These are phyloP conservation scores for Gaultheria prostrata DNA, from an alignment of 148 eudicot genomes.

Conservation along the genomic window DNA sequence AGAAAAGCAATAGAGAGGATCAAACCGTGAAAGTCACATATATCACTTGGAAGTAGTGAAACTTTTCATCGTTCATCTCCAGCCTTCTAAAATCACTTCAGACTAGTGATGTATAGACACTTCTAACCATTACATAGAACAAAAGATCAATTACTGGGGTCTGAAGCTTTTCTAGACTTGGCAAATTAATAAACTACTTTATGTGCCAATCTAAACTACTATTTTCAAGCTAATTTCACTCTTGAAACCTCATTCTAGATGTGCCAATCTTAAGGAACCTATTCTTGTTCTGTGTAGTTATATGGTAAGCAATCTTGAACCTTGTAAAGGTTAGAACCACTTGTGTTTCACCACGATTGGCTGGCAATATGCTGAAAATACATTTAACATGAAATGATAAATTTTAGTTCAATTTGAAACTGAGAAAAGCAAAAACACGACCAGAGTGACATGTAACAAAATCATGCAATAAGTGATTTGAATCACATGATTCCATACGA, in stretches of 20 bases:
- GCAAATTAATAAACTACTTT: not conserved
- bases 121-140: not conserved
- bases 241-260: not conserved
- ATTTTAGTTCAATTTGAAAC: not conserved
- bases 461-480: not conserved
- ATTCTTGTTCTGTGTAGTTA: not conserved
- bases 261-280: not conserved
- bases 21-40: not conserved
- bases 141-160: not conserved
- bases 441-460: not conserved
- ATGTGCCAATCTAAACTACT: not conserved
- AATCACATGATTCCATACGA: not conserved
- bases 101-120: not conserved
- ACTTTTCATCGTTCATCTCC: not conserved
- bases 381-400: no score
- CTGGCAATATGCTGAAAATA: no score
- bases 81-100: not conserved
- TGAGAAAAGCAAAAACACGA: not conserved
- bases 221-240: not conserved
- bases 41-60: not conserved
- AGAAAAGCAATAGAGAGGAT: constrained; percentile 1
- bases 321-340: not conserved
- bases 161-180: not conserved
- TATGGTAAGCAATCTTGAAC: not conserved
- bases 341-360: not conserved